A percentile compares a stretch with the other conserved stretches of the same genome.
Evolutionary conservation across 2,329 filamentous ascomycete species (phyloP).

Genomic region (Curvularia lunata): DNA sequence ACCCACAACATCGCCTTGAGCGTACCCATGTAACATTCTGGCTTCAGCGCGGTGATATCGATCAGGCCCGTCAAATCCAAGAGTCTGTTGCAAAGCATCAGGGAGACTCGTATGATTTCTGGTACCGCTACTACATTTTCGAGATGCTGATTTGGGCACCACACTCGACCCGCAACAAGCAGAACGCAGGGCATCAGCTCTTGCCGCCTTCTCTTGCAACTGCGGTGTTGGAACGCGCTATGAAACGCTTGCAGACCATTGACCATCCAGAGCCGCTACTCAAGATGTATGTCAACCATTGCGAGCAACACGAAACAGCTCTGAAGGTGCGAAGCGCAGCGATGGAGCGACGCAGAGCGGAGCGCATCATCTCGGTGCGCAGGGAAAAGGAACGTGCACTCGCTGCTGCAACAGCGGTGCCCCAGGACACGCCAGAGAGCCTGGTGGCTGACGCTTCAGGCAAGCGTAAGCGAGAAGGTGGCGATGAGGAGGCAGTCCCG

Average conservation of each 20-base stretch:
- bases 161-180: constrained; percentile 59
- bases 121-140: constrained; percentile 90
- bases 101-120: constrained; percentile 86
- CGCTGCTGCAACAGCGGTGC: constrained; percentile 57
- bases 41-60: constrained; percentile 78
- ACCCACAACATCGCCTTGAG: constrained; percentile 86
- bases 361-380: constrained; percentile 57
- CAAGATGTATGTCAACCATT: constrained; percentile 77
- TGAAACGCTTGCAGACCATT: constrained; percentile 63
- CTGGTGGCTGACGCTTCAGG: constrained; percentile 54
- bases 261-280: constrained; percentile 80
- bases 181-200: constrained; percentile 55
- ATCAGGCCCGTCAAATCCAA: constrained; percentile 80
- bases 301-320: constrained; percentile 87
- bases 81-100: constrained; percentile 72
- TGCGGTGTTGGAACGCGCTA: constrained; percentile 74
- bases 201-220: constrained; percentile 75
- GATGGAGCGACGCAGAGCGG: constrained; percentile 72
- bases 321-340: constrained; percentile 75
- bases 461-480: constrained; percentile 75
- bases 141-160: constrained; percentile 77
- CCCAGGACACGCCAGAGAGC: constrained; percentile 25
- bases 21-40: constrained; percentile 91
- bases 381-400: constrained; percentile 66
- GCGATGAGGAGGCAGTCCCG: constrained; percentile 59